Percentiles rank a stretch among this genome's conserved stretches.
Evolutionary conservation across 305 asterid species (phyloP).

Genomic region (Solanum hybrid): DNA sequence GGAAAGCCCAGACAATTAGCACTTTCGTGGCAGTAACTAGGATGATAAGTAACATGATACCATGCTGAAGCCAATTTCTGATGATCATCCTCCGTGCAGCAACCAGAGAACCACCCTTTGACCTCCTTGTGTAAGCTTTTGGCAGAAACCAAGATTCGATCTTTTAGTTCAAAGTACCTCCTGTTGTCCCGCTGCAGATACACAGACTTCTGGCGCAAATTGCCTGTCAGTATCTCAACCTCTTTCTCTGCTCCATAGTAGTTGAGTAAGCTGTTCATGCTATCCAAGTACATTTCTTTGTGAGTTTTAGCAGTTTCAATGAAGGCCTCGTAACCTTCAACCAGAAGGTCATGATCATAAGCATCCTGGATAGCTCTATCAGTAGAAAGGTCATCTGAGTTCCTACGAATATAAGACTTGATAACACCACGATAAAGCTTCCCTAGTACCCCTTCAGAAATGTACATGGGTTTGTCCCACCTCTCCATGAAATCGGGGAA

Average conservation of each 20-base stretch:
- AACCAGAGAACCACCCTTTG: slow-evolving; percentile 48
- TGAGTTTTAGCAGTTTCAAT: slow-evolving; percentile 44
- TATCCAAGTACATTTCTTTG: slow-evolving; percentile 57
- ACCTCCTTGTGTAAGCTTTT: slow-evolving; percentile 67
- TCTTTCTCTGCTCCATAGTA: slow-evolving; percentile 66
- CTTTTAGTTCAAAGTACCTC: slow-evolving; percentile 70
- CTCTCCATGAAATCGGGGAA: slow-evolving; percentile 92
- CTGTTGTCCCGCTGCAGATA: slow-evolving; percentile 74
- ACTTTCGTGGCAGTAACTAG: slow-evolving; percentile 31
- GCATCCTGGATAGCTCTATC: slow-evolving; percentile 26
- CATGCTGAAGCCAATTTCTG: slow-evolving; percentile 75
- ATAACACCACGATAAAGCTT: slow-evolving; percentile 70
- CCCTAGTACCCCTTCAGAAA: slow-evolving; percentile 60
- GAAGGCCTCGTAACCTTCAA: slow-evolving; percentile 48
- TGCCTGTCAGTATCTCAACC: slow-evolving; percentile 78
- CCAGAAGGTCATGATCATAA: slow-evolving; percentile 53
- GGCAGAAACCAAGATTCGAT: slow-evolving; percentile 58
- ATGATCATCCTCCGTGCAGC: slow-evolving; percentile 25
- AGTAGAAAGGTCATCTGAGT: slow-evolving; percentile 18
- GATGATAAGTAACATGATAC: slow-evolving; percentile 72
- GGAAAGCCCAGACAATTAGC: slow-evolving; percentile 77
- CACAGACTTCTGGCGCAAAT: slow-evolving; percentile 39
- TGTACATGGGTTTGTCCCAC: slow-evolving; percentile 71
- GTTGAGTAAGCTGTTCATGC: slow-evolving; percentile 34
- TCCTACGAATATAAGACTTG: slow-evolving; percentile 18